phyloP scores from a whole-genome alignment of 805 yeast genomes.

The Candida palmyrensis region DNA sequence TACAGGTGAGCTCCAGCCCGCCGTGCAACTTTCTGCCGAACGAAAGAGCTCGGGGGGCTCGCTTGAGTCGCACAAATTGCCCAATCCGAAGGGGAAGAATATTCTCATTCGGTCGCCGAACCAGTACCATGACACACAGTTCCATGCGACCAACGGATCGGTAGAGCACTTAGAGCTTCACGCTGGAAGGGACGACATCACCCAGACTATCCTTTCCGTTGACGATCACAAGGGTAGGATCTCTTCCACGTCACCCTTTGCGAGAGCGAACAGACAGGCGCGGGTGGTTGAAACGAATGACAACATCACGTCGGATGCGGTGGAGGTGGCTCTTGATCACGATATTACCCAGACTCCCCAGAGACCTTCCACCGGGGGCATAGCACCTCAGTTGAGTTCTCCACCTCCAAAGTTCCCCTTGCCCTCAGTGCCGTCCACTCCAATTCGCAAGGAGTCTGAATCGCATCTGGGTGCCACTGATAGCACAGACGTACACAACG shows the following conservation, averaged over 20 bases:
- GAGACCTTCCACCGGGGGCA: slow-evolving; percentile 1
- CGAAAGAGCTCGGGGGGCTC: background rate
- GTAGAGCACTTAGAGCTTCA: slow-evolving; percentile 1
- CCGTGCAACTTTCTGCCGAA: slow-evolving; percentile 10
- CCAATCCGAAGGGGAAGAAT: slow-evolving; percentile 19
- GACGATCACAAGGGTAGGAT: slow-evolving; percentile 22
- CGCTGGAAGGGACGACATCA: slow-evolving; percentile 1
- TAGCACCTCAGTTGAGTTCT: slow-evolving; percentile 15
- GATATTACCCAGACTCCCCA: slow-evolving; percentile 3
- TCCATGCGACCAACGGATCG: slow-evolving; percentile 13
- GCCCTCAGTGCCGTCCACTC: slow-evolving; percentile 19
- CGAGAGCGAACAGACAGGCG: slow-evolving; percentile 40
- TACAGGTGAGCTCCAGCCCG: slow-evolving; percentile 13
- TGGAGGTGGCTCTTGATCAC: background rate
- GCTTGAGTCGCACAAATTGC: background rate
- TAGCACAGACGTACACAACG: no score
- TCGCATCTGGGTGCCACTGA: background rate
- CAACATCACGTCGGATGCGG: slow-evolving; percentile 6
- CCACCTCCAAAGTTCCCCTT: slow-evolving; percentile 36
- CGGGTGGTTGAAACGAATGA: slow-evolving; percentile 38
- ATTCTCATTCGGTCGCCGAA: slow-evolving; percentile 34
- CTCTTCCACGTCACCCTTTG: slow-evolving; percentile 35
- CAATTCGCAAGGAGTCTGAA: slow-evolving; percentile 11
- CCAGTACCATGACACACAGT: slow-evolving; percentile 31
- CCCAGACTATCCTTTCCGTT: slow-evolving; percentile 5